Conservation (phyloP, 139 green algal species). For the Chlorella vulgaris region DNA sequence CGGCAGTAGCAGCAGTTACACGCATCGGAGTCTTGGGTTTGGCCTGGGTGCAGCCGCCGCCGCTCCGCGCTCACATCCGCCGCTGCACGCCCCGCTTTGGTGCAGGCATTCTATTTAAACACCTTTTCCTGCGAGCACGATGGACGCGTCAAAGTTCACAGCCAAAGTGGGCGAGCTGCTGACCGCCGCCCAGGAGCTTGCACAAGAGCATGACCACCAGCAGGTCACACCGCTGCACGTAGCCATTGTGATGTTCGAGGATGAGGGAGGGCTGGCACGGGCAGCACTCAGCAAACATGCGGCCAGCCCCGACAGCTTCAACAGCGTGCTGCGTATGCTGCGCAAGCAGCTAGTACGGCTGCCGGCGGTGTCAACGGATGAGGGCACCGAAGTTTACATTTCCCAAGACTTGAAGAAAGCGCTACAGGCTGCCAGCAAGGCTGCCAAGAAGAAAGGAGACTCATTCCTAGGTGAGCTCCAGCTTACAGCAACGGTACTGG, state of each 20-base stretch:
- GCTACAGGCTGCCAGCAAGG: conserved; percentile 63
- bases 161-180: conserved; percentile 46
- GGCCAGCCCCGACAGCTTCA: conserved; percentile 54
- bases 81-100: not conserved
- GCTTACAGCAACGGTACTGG: too few relatives aligned
- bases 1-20: not conserved
- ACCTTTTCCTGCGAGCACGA: not conserved
- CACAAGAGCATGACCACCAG: conserved; percentile 62
- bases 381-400: conserved; percentile 49
- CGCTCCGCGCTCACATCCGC: too few relatives aligned
- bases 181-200: conserved; percentile 54
- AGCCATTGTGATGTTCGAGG: conserved; percentile 74
- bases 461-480: conserved; percentile 71
- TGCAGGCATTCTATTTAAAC: not conserved
- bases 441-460: conserved; percentile 74
- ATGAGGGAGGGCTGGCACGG: conserved; percentile 60
- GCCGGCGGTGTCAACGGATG: conserved; percentile 54
- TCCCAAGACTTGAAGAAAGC: conserved; percentile 49
- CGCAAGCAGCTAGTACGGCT: conserved; percentile 59
- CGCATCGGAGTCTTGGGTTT: too few relatives aligned
- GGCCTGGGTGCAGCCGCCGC: too few relatives aligned
- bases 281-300: not conserved
- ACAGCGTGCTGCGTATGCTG: conserved; percentile 54
- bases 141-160: conserved; percentile 27
- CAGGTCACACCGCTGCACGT: conserved; percentile 73